These are phyloP conservation scores for Aristolochia californica DNA, from an alignment of 164 flowering plant genomes.

Conservation along the genomic window DNA sequence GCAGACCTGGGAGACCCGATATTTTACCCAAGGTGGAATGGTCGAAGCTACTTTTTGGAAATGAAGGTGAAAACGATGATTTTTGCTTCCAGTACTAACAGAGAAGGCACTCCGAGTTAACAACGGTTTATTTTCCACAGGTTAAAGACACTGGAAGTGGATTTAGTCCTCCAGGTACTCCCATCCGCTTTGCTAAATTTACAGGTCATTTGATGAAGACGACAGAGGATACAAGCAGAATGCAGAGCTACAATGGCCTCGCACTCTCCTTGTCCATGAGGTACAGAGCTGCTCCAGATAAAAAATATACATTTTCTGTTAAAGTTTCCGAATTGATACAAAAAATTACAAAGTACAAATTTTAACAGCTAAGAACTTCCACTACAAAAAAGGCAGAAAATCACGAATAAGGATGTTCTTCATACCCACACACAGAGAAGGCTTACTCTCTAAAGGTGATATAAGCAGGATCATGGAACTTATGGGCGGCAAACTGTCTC, in stretches of 20 bases:
- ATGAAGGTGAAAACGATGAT: slow-evolving; percentile 41
- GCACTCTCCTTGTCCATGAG: slow-evolving; percentile 19
- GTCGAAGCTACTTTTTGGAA: slow-evolving; percentile 42
- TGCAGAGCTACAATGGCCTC: too few relatives aligned
- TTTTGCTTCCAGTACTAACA: not conserved
- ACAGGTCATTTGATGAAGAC: too few relatives aligned
- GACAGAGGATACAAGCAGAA: too few relatives aligned
- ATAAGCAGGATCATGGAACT: slow-evolving; percentile 44
- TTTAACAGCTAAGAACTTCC: too few relatives aligned
- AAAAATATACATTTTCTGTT: not conserved
- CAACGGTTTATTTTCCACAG: slow-evolving; percentile 18
- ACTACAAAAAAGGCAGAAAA: too few relatives aligned
- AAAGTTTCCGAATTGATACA: not conserved
- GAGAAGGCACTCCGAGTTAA: too few relatives aligned
- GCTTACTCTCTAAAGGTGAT: not conserved
- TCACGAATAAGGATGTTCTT: not conserved
- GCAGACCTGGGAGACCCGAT: slow-evolving; percentile 46
- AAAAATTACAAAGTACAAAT: too few relatives aligned
- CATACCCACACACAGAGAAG: not conserved
- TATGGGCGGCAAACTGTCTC: slow-evolving; percentile 70
- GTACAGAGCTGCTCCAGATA: not conserved
- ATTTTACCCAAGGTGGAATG: slow-evolving; percentile 32
- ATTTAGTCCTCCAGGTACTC: slow-evolving; percentile 41
- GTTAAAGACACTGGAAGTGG: slow-evolving; percentile 69
- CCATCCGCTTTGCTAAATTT: slow-evolving; percentile 6